Base-by-base conservation (phyloP, 2,329 filamentous ascomycete genomes). In the Xylariaceae sp. region DNA sequence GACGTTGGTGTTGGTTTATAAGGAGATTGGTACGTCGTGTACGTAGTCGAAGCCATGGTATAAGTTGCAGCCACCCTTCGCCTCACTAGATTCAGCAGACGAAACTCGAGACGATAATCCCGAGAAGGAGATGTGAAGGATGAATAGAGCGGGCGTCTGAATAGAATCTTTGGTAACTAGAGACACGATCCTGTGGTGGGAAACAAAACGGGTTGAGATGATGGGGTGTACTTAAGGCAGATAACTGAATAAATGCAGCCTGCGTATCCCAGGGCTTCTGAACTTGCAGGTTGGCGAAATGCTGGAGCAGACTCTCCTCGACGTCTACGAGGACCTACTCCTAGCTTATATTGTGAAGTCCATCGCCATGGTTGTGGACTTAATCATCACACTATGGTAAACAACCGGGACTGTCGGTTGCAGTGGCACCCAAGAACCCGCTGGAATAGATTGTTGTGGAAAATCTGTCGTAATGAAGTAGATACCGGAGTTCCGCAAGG, bases 1-100 rank as follows among this genome's bases (percentile, higher is more conserved):
- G 59, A 62, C 11, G 60, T 60, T 0, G 61, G 58, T 1, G 60
- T 54, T 3, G 53, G 46, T 19, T 62, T 60, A 48, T 51, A 60
- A 16, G 61, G 56, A 3, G 37, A 56, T 31, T 57, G 50, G 34
- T 60, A 60, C 16, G 33, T 7, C n/a, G 33, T 6, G 19, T 23
- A n/a, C 2, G 50, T 50, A 3, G 28, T 46, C 2, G 53, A 49
- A 40, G 58, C 56, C 51, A 60, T 61, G 39, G 14, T 59, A 7
- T 36, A 29, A 14, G 19, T 28, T 45, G 14, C 26, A 34, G 26
- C 21, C 41, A 31, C 33, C 40, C 19, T 23, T 28, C 19, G n/a
- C 45, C 19, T 44, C 4, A 4, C 46, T 33, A 4, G 36, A 26
- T 28, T 14, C 14, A n/a, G 26, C 26, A n/a, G 12, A 9, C 4